phyloP scores from a whole-genome alignment of 208 protist species.

The Lotmaria passim region DNA sequence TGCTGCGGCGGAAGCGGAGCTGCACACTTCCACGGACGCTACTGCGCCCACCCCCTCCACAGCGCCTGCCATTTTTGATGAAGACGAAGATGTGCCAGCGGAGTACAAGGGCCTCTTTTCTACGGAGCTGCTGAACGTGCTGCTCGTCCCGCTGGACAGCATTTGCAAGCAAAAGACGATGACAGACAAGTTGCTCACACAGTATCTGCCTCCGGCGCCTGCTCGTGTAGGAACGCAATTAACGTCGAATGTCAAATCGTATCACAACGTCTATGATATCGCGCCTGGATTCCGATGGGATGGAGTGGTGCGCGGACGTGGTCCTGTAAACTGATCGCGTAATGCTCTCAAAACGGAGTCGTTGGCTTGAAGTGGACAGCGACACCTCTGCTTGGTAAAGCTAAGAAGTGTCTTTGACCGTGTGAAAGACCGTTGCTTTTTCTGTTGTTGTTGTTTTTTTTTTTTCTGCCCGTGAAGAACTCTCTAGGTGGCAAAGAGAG shows the following conservation, averaged over 20 bases:
- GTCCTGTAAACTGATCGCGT: slow-evolving; percentile 24
- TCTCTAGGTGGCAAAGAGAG: no score
- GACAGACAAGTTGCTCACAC: slow-evolving; percentile 72
- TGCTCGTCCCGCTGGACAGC: slow-evolving; percentile 56
- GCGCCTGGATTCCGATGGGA: slow-evolving; percentile 85
- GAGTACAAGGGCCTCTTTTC: slow-evolving; percentile 66
- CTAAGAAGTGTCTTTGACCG: no score
- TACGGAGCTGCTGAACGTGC: slow-evolving; percentile 54
- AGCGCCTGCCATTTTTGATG: slow-evolving; percentile 16
- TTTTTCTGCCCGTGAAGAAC: no score
- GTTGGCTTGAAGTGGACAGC: no score
- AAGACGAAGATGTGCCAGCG: slow-evolving; percentile 65
- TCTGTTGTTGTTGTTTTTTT: no score
- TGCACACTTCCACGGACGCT: no score
- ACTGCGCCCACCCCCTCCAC: not conserved
- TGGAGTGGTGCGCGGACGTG: slow-evolving; percentile 80
- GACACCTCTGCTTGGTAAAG: no score
- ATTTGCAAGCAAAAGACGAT: slow-evolving; percentile 26
- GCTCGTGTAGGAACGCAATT: not conserved
- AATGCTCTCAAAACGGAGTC: no score
- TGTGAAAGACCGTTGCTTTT: no score
- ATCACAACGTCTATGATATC: slow-evolving; percentile 34
- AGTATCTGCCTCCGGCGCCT: slow-evolving; percentile 62
- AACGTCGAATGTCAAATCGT: not conserved
- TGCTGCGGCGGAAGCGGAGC: not conserved